Evolutionary conservation across 1,284 basidiomycete species (phyloP), one percentile per base, ranked within the genome.

Genomic region (Gomphus sp.): DNA sequence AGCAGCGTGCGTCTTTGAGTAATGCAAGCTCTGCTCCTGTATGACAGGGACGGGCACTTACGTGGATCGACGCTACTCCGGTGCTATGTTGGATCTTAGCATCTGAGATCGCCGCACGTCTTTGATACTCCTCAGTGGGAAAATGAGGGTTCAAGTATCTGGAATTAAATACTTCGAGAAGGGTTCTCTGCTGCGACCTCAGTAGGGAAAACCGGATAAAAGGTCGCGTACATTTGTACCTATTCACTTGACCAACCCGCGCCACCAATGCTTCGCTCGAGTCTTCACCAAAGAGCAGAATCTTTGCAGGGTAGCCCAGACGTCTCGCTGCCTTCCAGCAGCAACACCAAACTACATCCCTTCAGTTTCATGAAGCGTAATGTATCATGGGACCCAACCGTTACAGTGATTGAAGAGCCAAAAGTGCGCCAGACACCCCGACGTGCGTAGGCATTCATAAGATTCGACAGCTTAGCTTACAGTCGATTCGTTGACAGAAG

Each of bases 311-410:
- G 11, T 18, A 44, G 14, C 36, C 49, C 47, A 10, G 45, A 41
- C 33, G 28, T 12, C 22, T 43, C 50, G 33, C 34, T 37, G 9
- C 22, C 56, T 7, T 47, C 49, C n/a, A 9, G 39, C 28, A 36
- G 50, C 33, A 16, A n/a, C 33, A 58, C 18, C 18, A 58, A 57
- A 58, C 11, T 44, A 10, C 52, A 34, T 28, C 50, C 56, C 22
- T 55, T 31, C 54, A 37, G 52, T 22, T 44, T 58, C 56, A 52
- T 41, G 52, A 49, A 55, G 18, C 52, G 58, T 8, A 59, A 48
- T 51, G 58, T 59, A 45, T 45, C 58, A 47, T 59, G 58, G 58
- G 51, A 59, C 33, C 51, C 58, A 36, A 31, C 51, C 14, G 34
- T 59, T 34, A 59, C 37, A 28, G 50, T 43, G 43, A 53, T 54